A percentile compares a stretch with the other conserved stretches of the same genome.
phyloP scores from a whole-genome alignment of 2,329 filamentous ascomycete species.

The Colletotrichum cuscutae region DNA sequence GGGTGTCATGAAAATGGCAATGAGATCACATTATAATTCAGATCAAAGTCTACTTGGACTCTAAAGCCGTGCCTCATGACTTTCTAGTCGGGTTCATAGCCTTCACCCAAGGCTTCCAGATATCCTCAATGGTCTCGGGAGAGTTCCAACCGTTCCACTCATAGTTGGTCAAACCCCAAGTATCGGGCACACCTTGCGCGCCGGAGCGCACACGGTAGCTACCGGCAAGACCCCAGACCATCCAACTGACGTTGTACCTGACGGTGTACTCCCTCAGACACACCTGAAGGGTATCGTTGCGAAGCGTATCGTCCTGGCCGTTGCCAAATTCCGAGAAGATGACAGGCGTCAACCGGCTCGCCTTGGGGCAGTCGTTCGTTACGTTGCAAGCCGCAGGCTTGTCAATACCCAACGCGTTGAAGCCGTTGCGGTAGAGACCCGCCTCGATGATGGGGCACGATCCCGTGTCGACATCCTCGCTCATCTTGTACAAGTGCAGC shows the following conservation, averaged over 20 bases:
- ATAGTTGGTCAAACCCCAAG: slow-evolving; percentile 58
- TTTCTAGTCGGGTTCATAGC: slow-evolving; percentile 52
- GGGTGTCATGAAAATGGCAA: not conserved
- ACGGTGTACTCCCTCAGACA: slow-evolving; percentile 57
- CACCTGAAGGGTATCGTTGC: slow-evolving; percentile 47
- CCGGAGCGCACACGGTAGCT: slow-evolving; percentile 60
- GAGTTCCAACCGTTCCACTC: slow-evolving; percentile 60
- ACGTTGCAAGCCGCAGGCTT: slow-evolving; percentile 40
- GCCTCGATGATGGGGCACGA: slow-evolving; percentile 59
- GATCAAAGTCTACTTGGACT: not conserved
- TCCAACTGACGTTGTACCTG: slow-evolving; percentile 57
- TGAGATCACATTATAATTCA: not conserved
- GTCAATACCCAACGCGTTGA: slow-evolving; percentile 52
- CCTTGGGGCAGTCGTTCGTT: slow-evolving; percentile 52
- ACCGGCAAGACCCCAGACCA: slow-evolving; percentile 61
- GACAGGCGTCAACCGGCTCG: slow-evolving; percentile 54
- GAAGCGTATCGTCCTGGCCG: slow-evolving; percentile 52
- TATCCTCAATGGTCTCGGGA: slow-evolving; percentile 54
- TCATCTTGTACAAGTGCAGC: slow-evolving; percentile 51
- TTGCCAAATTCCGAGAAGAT: slow-evolving; percentile 60
- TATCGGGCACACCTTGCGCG: slow-evolving; percentile 56
- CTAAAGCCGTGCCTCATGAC: slow-evolving; percentile 31
- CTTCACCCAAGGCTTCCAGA: slow-evolving; percentile 62
- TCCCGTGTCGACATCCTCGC: slow-evolving; percentile 52
- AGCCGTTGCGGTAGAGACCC: slow-evolving; percentile 59